Evolutionary conservation across 768 basidiomycete species (phyloP).

Genomic region (Mycena pura): DNA sequence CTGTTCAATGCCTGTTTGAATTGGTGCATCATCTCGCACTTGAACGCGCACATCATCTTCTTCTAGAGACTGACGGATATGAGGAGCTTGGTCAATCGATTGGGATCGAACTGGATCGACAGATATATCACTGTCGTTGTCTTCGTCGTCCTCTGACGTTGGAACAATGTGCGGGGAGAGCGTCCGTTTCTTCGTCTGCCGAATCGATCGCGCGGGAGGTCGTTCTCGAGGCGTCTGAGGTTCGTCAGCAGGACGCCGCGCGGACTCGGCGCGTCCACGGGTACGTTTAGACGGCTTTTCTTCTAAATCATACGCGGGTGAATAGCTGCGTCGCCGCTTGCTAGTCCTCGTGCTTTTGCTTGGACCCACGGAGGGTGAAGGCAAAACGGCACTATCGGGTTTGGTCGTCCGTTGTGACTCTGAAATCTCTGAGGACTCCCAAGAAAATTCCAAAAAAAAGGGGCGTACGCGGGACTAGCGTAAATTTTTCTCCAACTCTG

Average conservation of each 20-base stretch:
- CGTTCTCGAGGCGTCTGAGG: constrained; percentile 4
- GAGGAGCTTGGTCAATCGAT: neutral
- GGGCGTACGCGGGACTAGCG: constrained; percentile 58
- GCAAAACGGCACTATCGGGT: constrained; percentile 11
- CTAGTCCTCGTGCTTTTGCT: constrained; percentile 6
- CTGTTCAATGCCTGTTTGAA: neutral
- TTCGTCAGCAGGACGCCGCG: constrained; percentile 5
- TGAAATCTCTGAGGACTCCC: neutral
- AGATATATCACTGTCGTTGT: constrained; percentile 16
- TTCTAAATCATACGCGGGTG: neutral
- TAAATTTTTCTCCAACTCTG: constrained; percentile 58
- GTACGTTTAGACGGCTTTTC: constrained; percentile 16
- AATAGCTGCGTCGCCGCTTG: constrained; percentile 27
- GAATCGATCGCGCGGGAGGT: constrained; percentile 11
- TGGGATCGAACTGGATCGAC: constrained; percentile 12
- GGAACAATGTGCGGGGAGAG: constrained; percentile 12
- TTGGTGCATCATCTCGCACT: neutral
- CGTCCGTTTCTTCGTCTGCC: constrained; percentile 10
- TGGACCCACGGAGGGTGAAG: constrained; percentile 7
- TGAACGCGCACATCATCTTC: neutral
- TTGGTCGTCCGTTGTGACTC: constrained; percentile 25
- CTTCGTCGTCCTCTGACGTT: constrained; percentile 16
- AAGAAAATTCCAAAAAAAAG: neutral
- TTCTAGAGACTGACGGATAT: neutral
- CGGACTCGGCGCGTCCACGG: constrained; percentile 16